Conservation (phyloP, 2,329 filamentous ascomycete species). For the Nemania serpens region DNA sequence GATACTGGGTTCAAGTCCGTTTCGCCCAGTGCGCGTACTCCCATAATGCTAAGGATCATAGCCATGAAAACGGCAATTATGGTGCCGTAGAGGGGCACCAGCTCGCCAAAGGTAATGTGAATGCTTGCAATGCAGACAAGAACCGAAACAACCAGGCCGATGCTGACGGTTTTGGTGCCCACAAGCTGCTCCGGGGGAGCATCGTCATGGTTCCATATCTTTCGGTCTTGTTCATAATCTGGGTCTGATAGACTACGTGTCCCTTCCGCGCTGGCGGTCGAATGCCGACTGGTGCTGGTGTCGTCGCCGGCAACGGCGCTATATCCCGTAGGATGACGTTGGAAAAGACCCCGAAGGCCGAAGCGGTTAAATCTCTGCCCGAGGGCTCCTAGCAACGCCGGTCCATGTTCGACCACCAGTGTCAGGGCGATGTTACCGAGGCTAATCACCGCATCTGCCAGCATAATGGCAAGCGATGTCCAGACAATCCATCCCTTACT, state of each 20-base stretch:
- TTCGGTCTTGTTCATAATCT: slow-evolving; percentile 33
- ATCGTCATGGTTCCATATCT: slow-evolving; percentile 66
- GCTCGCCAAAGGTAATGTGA: slow-evolving; percentile 78
- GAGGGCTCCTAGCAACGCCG: slow-evolving; percentile 29
- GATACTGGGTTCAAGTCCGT: slow-evolving; percentile 96
- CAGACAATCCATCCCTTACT: slow-evolving; percentile 99
- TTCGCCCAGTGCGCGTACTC: slow-evolving; percentile 71
- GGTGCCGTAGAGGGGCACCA: slow-evolving; percentile 79
- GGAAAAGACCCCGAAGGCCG: slow-evolving; percentile 33
- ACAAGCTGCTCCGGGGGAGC: slow-evolving; percentile 85
- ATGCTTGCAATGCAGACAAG: slow-evolving; percentile 80
- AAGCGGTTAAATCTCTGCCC: slow-evolving; percentile 31
- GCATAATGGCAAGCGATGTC: slow-evolving; percentile 95
- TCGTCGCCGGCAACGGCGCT: slow-evolving; percentile 34
- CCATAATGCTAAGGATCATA: slow-evolving; percentile 76
- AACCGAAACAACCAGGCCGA: slow-evolving; percentile 79
- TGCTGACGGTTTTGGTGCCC: slow-evolving; percentile 68
- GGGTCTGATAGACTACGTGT: slow-evolving; percentile 25
- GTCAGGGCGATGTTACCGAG: slow-evolving; percentile 76
- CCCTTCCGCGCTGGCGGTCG: slow-evolving; percentile 17
- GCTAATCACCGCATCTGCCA: slow-evolving; percentile 89
- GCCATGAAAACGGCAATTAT: slow-evolving; percentile 83
- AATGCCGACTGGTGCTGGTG: slow-evolving; percentile 19
- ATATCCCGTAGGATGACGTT: slow-evolving; percentile 33
- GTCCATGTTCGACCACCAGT: slow-evolving; percentile 58